Conservation (phyloP, 1,139 yeast species). For the Candida tropicalis region DNA sequence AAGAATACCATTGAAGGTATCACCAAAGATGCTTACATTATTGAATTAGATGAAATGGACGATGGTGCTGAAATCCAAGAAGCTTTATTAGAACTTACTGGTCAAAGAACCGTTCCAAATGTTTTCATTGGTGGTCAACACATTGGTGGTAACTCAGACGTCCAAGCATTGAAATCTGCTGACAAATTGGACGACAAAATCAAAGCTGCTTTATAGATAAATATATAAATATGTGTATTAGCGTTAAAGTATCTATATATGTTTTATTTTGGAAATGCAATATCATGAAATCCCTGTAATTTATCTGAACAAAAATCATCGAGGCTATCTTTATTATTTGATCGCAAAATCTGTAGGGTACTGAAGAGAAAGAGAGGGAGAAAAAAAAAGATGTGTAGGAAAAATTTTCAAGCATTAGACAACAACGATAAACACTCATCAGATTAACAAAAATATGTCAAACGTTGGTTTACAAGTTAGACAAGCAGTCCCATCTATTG, state of each 20-base stretch:
- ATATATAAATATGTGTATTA: background rate
- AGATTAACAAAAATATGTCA: slow-evolving; percentile 37
- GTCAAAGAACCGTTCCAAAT: slow-evolving; percentile 93
- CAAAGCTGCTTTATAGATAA: slow-evolving; percentile 39
- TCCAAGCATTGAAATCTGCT: slow-evolving; percentile 58
- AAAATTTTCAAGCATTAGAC: slow-evolving; percentile 4
- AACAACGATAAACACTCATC: background rate
- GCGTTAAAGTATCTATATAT: too few relatives aligned
- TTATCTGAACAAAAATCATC: too few relatives aligned
- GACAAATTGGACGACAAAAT: slow-evolving; percentile 39
- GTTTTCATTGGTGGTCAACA: slow-evolving; percentile 87
- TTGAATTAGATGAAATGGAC: slow-evolving; percentile 60
- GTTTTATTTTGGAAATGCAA: background rate
- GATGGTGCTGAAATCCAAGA: slow-evolving; percentile 66
- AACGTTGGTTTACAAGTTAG: slow-evolving; percentile 72
- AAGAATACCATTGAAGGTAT: slow-evolving; percentile 58
- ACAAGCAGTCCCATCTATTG: slow-evolving; percentile 84
- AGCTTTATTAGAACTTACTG: slow-evolving; percentile 74
- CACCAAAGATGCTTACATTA: slow-evolving; percentile 55
- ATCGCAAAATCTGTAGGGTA: background rate
- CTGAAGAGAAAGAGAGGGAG: background rate
- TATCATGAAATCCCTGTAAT: background rate
- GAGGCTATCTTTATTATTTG: too few relatives aligned
- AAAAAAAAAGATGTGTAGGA: background rate
- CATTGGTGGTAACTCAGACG: slow-evolving; percentile 91